Conservation (phyloP, 129 eudicot genomes). For the Scalesia atractyloides region DNA sequence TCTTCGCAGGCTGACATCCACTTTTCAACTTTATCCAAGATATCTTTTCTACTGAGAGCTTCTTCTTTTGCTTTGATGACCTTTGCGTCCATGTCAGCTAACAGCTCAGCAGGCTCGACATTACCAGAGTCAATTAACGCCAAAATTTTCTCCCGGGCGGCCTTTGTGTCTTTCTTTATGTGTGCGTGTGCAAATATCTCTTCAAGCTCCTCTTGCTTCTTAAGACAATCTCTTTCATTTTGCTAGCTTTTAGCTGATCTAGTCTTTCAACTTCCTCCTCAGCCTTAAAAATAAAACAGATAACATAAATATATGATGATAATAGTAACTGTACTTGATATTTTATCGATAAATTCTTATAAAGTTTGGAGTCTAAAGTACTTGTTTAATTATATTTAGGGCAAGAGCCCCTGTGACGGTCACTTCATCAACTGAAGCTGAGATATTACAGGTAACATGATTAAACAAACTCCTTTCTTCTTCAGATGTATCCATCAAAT, state of each 20-base stretch:
- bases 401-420: slow-evolving; percentile 89
- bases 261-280: slow-evolving; percentile 92
- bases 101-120: slow-evolving; percentile 84
- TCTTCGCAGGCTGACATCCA: slow-evolving; percentile 99
- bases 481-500: slow-evolving; percentile 87
- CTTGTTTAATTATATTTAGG: slow-evolving; percentile 82
- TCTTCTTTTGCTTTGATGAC: slow-evolving; percentile 86
- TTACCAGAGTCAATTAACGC: slow-evolving; percentile 78
- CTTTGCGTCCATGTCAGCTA: slow-evolving; percentile 95
- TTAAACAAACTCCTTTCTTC: slow-evolving; percentile 84
- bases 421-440: slow-evolving; percentile 88
- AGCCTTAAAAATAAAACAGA: slow-evolving; percentile 47
- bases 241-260: slow-evolving; percentile 87
- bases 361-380: slow-evolving; percentile 17
- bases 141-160: slow-evolving; percentile 73
- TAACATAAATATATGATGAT: neutral
- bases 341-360: neutral
- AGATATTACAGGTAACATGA: slow-evolving; percentile 80
- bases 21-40: slow-evolving; percentile 92
- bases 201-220: slow-evolving; percentile 91
- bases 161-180: slow-evolving; percentile 77
- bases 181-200: slow-evolving; percentile 82
- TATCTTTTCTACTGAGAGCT: slow-evolving; percentile 89
- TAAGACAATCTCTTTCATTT: slow-evolving; percentile 93
- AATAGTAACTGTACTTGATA: neutral